These are phyloP conservation scores for Dioscorea alata DNA, from an alignment of 106 monocot species.

Conservation along the genomic window DNA sequence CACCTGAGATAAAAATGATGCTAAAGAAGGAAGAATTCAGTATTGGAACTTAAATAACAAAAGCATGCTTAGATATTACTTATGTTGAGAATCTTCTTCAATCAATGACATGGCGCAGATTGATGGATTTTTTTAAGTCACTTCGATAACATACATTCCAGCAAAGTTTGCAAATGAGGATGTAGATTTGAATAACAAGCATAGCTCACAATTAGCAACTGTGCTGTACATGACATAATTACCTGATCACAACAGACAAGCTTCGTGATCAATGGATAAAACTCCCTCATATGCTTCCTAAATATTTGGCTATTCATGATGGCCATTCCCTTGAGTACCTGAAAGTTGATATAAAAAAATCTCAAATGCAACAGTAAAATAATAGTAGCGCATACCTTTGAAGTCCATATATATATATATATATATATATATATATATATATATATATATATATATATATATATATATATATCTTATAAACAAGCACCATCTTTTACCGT, in stretches of 20 bases:
- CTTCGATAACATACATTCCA: not conserved
- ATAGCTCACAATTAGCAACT: not conserved
- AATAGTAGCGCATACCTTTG: not conserved
- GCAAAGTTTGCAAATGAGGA: not conserved
- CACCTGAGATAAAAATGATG: too few species aligned
- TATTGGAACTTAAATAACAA: too few species aligned
- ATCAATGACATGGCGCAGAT: not conserved
- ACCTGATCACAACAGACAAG: constrained; percentile 91
- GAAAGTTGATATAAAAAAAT: not conserved
- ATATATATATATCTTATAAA: not conserved
- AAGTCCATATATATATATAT: not conserved
- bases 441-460: not conserved
- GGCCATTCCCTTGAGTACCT: constrained; percentile 81
- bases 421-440: not conserved
- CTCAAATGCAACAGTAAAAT: not conserved
- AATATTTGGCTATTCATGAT: constrained; percentile 65
- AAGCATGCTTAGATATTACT: not conserved
- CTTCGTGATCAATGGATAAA: constrained; percentile 79
- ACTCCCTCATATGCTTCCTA: constrained; percentile 64
- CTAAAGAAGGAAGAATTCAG: too few species aligned
- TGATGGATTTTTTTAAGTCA: not conserved
- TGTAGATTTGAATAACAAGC: not conserved
- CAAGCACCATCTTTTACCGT: not conserved
- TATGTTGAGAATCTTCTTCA: not conserved
- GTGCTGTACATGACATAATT: constrained; percentile 3